Evolutionary conservation across 1,284 basidiomycete species (phyloP), one percentile per base, ranked within the genome.

Genomic region (Peniophora sp.): DNA sequence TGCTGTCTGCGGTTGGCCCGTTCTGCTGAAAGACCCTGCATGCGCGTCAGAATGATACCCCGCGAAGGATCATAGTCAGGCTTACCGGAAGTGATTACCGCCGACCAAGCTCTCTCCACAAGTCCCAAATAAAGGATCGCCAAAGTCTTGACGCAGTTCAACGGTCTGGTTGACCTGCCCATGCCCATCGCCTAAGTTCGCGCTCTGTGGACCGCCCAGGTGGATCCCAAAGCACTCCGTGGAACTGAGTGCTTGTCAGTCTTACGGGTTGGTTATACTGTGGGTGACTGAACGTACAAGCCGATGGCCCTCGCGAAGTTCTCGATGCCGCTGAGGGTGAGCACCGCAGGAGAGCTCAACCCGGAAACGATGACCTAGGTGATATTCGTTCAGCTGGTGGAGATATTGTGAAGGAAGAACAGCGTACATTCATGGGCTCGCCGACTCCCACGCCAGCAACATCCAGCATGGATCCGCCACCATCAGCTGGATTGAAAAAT

Each of bases 21-120:
- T 88, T 85, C 68, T 89, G 87, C 57, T 80, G 80, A 76, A 78
- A 88, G 12, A 85, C 77, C 47, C 85, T 78, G 60, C 78, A 17
- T n/a, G 20, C 41, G 18, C 24, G 18, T 47, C n/a, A 46, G 18
- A 24, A 11, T 42, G 3, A 49, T 24, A 5, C 27, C 6, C 15
- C 8, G 8, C 10, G n/a, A 12, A 14, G 11, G 15, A 15, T 14
- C 14, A 17, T n/a, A 8, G 15, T 18, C 12, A 24, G 11, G 48
- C 39, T 36, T 50, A 78, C 79, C 81, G 70, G 59, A 85, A 77
- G 59, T 85, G 83, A 59, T 85, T 83, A 0, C 83, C 85, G 2
- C 85, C 83, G 34, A 80, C 70, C 47, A 82, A 62, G 52, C 68
- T 76, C 63, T 85, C 83, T 12, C 81, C 60, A 56, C 85, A 85